phyloP scores from a whole-genome alignment of 495 filamentous ascomycete genomes.

The Aspergillus olivimuriae region DNA sequence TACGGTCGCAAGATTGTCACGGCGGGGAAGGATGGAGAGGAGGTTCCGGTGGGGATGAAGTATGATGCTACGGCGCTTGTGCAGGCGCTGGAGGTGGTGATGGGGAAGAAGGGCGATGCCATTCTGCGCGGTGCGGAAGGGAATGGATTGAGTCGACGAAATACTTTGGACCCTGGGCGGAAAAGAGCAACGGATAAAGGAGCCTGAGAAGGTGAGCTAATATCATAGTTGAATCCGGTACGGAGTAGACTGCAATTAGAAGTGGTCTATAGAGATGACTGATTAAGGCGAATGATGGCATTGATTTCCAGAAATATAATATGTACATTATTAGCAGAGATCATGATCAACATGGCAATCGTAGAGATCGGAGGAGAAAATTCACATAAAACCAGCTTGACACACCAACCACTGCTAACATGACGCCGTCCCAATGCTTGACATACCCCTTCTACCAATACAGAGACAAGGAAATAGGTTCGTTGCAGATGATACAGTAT shows the following conservation, averaged over 20 bases:
- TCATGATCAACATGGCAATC: background rate
- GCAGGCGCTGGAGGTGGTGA: constrained; percentile 71
- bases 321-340: background rate
- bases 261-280: too few relatives aligned
- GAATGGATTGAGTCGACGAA: constrained; percentile 55
- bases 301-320: background rate
- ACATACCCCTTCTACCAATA: constrained; percentile 1
- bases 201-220: too few relatives aligned
- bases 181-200: constrained; percentile 4
- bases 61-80: constrained; percentile 73
- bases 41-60: constrained; percentile 43
- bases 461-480: background rate
- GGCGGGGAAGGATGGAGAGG: constrained; percentile 16
- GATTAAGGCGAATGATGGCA: too few relatives aligned
- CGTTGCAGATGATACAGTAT: constrained; percentile 8
- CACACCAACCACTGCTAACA: background rate
- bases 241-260: too few relatives aligned
- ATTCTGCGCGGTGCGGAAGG: constrained; percentile 37
- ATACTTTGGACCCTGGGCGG: constrained; percentile 49
- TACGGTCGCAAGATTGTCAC: constrained; percentile 60
- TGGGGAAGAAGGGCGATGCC: constrained; percentile 60
- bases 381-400: background rate
- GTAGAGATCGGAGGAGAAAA: background rate
- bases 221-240: too few relatives aligned
- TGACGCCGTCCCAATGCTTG: constrained; percentile 18